Percentiles rank a stretch among this genome's conserved stretches.
Conservation (phyloP, 148 eudicot species). For the Heliosperma pusillum region DNA sequence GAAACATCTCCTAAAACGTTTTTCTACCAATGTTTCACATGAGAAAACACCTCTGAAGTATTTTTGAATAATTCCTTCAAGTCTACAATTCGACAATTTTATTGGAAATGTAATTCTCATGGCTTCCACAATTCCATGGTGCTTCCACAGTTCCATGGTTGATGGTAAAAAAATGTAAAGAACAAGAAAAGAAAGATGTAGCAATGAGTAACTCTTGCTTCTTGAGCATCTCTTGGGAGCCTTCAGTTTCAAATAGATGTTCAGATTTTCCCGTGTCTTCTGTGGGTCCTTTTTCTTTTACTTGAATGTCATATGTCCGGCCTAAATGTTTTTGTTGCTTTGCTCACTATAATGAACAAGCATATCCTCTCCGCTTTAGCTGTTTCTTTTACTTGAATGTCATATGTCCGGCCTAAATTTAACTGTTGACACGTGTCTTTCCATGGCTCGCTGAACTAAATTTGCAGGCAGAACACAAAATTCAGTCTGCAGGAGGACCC, state of each 20-base stretch:
- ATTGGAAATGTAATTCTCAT: neutral
- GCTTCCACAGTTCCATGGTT: too few relatives aligned
- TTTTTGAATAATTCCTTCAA: neutral
- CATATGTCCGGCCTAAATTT: neutral
- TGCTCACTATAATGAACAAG: neutral
- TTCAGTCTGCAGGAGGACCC: slow-evolving; percentile 93
- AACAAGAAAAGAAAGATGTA: too few relatives aligned
- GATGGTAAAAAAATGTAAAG: too few relatives aligned
- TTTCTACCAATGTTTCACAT: neutral
- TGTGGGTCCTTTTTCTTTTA: neutral
- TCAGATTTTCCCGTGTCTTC: too few relatives aligned
- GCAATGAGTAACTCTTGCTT: too few relatives aligned
- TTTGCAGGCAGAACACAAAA: slow-evolving; percentile 77
- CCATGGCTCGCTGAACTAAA: neutral
- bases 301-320: slow-evolving; percentile 1
- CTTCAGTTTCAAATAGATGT: too few relatives aligned
- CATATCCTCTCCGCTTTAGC: neutral
- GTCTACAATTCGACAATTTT: neutral
- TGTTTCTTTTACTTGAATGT: neutral
- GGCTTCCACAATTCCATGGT: neutral
- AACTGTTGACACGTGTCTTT: neutral
- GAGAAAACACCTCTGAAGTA: neutral
- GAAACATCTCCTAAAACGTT: neutral
- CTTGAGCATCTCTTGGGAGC: too few relatives aligned
- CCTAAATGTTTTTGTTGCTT: neutral